Percentiles rank a stretch among this genome's conserved stretches.
phyloP scores from a whole-genome alignment of 2,329 filamentous ascomycete genomes.

The Fusarium sororula region DNA sequence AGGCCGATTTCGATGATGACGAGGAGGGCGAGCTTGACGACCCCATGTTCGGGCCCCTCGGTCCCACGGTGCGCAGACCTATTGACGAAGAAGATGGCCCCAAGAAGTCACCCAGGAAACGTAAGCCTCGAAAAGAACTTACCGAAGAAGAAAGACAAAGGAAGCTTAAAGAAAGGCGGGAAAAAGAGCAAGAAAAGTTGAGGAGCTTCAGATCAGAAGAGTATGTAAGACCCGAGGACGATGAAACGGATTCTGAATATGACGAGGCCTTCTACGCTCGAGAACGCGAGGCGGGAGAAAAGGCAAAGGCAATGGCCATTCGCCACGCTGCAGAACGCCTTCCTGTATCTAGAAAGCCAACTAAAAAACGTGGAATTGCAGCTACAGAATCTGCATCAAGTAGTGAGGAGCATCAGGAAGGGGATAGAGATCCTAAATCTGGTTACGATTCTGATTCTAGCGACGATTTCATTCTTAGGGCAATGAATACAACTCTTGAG shows the following conservation, averaged over 20 bases:
- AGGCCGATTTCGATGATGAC: conserved; percentile 75
- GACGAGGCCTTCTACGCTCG: conserved; percentile 77
- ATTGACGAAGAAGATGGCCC: conserved; percentile 67
- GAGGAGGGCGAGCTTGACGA: conserved; percentile 64
- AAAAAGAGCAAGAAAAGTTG: conserved; percentile 79
- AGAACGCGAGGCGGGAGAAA: conserved; percentile 61
- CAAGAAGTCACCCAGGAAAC: conserved; percentile 50
- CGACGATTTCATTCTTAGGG: conserved; percentile 38
- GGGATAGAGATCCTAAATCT: neutral
- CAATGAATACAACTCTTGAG: conserved; percentile 38
- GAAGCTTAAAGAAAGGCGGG: conserved; percentile 67
- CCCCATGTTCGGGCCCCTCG: conserved; percentile 75
- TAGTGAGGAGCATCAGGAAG: conserved; percentile 1
- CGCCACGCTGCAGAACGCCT: neutral
- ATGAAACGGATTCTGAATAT: conserved; percentile 83
- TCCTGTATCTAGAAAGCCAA: conserved; percentile 41
- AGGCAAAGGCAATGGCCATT: conserved; percentile 23
- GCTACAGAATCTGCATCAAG: neutral
- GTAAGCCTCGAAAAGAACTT: conserved; percentile 60
- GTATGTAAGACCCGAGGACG: conserved; percentile 85
- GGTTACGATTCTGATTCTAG: conserved; percentile 39
- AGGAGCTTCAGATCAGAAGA: conserved; percentile 84
- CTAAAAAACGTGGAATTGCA: conserved; percentile 39
- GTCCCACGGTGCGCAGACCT: conserved; percentile 66
- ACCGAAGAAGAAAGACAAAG: conserved; percentile 73